Percentiles rank a stretch among this genome's conserved stretches.
Conservation (phyloP, 192 early-diverging fungal genomes). For the Podila epicladia region DNA sequence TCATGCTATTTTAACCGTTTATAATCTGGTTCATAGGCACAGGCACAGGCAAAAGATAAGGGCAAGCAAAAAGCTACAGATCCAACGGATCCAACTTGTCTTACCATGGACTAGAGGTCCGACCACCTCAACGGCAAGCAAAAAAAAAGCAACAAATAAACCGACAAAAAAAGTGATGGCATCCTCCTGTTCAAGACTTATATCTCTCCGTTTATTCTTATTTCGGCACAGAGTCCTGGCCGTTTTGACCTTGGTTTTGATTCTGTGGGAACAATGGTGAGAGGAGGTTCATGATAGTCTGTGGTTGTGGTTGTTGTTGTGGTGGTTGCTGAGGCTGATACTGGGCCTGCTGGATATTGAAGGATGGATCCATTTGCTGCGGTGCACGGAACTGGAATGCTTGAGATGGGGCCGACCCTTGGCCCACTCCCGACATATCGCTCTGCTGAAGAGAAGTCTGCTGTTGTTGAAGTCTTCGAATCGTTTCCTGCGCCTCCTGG, state of each 20-base stretch:
- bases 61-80: not conserved
- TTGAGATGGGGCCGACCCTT: not conserved
- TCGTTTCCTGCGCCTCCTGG: slow-evolving; percentile 46
- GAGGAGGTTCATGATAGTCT: slow-evolving; percentile 18
- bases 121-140: too few relatives aligned
- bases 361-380: slow-evolving; percentile 20
- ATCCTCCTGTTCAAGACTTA: too few relatives aligned
- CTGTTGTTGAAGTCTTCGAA: slow-evolving; percentile 36
- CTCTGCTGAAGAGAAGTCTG: slow-evolving; percentile 32
- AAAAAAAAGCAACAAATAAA: too few relatives aligned
- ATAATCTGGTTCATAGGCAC: not conserved
- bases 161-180: too few relatives aligned
- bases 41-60: not conserved
- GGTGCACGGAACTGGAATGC: slow-evolving; percentile 1
- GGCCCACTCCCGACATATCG: not conserved
- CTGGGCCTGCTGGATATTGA: slow-evolving; percentile 8
- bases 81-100: not conserved
- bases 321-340: slow-evolving; percentile 13
- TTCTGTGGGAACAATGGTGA: slow-evolving; percentile 29
- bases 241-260: slow-evolving; percentile 8
- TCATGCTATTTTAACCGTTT: too few relatives aligned
- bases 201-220: not conserved
- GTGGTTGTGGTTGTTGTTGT: slow-evolving; percentile 10
- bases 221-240: slow-evolving; percentile 20
- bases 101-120: not conserved